Evolutionary conservation across 371 early-diverging fungal genomes (phyloP).

Genomic region (Actinomortierella wolfii): DNA sequence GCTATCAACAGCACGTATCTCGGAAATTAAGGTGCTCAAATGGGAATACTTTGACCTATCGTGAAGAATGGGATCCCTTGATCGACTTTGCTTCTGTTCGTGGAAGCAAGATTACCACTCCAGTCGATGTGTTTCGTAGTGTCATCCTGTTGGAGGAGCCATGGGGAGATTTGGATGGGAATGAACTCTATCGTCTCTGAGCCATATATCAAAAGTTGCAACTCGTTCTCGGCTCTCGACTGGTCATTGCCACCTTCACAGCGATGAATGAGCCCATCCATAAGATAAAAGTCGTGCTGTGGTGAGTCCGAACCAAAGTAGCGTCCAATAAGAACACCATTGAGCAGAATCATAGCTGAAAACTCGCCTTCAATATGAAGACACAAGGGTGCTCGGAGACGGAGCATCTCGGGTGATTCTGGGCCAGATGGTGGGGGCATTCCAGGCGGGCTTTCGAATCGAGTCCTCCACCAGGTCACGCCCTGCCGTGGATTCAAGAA

Average conservation of each 20-base stretch:
- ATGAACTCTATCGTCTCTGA: not conserved
- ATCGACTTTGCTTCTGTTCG: too few relatives aligned
- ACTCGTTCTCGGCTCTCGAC: conserved; percentile 19
- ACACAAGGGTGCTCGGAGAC: conserved; percentile 55
- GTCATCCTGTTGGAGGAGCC: conserved; percentile 31
- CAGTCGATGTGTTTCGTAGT: conserved; percentile 19
- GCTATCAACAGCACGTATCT: too few relatives aligned
- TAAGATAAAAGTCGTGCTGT: conserved; percentile 77
- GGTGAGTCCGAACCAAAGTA: conserved; percentile 79
- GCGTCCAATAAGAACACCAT: conserved; percentile 65
- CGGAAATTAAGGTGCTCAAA: too few relatives aligned
- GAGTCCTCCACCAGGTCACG: conserved; percentile 46
- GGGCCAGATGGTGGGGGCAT: not conserved
- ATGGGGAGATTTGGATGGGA: conserved; percentile 16
- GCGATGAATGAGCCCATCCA: conserved; percentile 58
- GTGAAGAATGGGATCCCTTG: too few relatives aligned
- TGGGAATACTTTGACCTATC: too few relatives aligned
- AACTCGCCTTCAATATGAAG: conserved; percentile 66
- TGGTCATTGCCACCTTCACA: conserved; percentile 13
- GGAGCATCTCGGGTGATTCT: not conserved
- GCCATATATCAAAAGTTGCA: conserved; percentile 35
- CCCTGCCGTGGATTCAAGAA: conserved; percentile 29
- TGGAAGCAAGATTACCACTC: conserved; percentile 22
- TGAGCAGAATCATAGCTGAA: conserved; percentile 69
- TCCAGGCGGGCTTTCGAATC: conserved; percentile 41